These are phyloP conservation scores for Pythium apleroticum DNA, from an alignment of 352 stramenopile species.

Conservation along the genomic window DNA sequence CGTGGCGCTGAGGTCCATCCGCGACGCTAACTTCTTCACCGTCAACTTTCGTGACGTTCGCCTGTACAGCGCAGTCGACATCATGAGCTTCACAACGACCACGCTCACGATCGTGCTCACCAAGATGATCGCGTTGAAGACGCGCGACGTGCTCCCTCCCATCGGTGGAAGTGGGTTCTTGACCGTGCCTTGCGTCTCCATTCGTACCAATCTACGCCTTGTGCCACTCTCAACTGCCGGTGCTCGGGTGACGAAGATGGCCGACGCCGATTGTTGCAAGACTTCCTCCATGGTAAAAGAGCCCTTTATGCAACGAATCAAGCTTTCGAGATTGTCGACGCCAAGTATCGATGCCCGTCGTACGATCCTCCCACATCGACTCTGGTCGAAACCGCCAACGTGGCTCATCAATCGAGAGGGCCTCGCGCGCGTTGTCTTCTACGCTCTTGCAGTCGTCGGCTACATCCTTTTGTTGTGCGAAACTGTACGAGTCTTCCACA, in stretches of 20 bases:
- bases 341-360: not conserved
- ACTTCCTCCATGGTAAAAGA: too few species aligned
- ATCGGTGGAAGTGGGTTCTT: not conserved
- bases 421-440: not conserved
- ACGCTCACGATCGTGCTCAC: conserved; percentile 15
- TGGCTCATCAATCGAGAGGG: not conserved
- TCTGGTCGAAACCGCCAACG: not conserved
- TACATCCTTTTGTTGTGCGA: not conserved
- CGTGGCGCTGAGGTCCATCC: conserved; percentile 9
- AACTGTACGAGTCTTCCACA: not conserved
- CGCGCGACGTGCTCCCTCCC: not conserved
- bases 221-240: not conserved
- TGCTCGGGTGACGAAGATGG: too few species aligned
- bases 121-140: conserved; percentile 7
- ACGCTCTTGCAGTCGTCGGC: not conserved
- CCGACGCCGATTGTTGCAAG: too few species aligned
- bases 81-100: conserved; percentile 13
- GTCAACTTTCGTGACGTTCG: not conserved
- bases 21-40: not conserved
- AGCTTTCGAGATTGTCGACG: not conserved
- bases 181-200: not conserved
- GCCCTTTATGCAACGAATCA: not conserved
- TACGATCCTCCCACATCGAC: not conserved
- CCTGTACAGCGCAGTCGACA: conserved; percentile 9
- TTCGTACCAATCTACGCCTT: conserved; percentile 7